A percentile compares a stretch with the other conserved stretches of the same genome.
These are phyloP conservation scores for Hypericum perforatum DNA, from an alignment of 345 rosid species.

Conservation along the genomic window DNA sequence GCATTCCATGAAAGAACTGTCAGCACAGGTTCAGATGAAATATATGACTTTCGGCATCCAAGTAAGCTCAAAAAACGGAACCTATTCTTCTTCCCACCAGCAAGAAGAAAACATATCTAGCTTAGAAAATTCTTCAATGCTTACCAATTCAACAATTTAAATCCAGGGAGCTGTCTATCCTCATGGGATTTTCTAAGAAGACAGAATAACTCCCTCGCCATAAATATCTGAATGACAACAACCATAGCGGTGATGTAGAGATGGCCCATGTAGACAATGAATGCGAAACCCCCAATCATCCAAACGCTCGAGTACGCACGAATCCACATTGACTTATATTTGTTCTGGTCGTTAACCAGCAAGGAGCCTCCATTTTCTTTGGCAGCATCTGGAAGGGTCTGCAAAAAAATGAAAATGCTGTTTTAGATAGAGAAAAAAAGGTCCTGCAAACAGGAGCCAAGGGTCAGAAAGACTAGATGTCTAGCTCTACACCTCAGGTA, in stretches of 20 bases:
- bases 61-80: conserved; percentile 62
- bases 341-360: conserved; percentile 14
- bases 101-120: neutral
- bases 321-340: conserved; percentile 20
- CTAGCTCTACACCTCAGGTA: neutral
- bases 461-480: neutral
- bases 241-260: conserved; percentile 19
- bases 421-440: neutral
- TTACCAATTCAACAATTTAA: conserved; percentile 21
- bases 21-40: neutral
- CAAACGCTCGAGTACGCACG: conserved; percentile 17
- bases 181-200: conserved; percentile 22
- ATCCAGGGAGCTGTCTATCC: conserved; percentile 20
- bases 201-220: conserved; percentile 18
- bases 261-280: conserved; percentile 21
- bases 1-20: no score
- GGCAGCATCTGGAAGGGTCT: conserved; percentile 10
- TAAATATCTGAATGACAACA: conserved; percentile 21
- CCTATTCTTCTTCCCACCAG: neutral
- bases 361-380: conserved; percentile 12
- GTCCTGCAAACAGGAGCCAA: neutral
- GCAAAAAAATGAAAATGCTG: neutral
- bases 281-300: conserved; percentile 19
- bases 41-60: conserved; percentile 38
- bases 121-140: neutral